phyloP scores from a whole-genome alignment of 371 early-diverging fungal genomes.

The Mortierella sp. region DNA sequence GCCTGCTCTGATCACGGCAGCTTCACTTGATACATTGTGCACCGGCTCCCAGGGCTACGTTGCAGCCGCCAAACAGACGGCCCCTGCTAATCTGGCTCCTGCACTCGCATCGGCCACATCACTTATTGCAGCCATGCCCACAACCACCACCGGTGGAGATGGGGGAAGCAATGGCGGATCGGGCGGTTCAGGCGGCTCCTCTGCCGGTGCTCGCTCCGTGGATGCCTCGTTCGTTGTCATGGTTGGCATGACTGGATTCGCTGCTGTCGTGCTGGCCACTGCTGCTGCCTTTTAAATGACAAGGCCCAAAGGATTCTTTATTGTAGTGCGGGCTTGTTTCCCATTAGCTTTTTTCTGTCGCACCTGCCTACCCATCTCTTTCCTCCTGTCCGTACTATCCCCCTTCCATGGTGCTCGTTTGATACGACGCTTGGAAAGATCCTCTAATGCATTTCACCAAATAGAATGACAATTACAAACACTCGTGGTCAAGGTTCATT shows the following conservation, averaged over 20 bases:
- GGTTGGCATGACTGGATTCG: slow-evolving; percentile 24
- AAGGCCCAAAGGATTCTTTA: neutral
- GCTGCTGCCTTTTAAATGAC: slow-evolving; percentile 30
- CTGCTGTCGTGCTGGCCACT: slow-evolving; percentile 53
- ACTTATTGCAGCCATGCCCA: neutral
- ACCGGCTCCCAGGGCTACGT: neutral
- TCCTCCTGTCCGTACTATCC: neutral
- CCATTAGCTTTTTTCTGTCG: neutral
- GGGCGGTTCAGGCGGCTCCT: neutral
- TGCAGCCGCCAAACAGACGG: slow-evolving; percentile 10
- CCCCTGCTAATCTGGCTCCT: neutral
- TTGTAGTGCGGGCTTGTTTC: neutral
- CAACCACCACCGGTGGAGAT: neutral
- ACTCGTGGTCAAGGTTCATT: neutral
- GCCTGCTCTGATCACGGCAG: slow-evolving; percentile 20
- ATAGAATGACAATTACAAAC: neutral
- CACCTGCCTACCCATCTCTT: neutral
- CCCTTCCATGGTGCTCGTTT: neutral
- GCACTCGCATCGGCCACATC: slow-evolving; percentile 34
- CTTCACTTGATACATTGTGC: slow-evolving; percentile 23
- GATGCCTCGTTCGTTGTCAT: slow-evolving; percentile 1
- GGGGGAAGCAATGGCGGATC: neutral
- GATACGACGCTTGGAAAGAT: neutral
- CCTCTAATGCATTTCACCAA: neutral
- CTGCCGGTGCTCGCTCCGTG: neutral